These are phyloP conservation scores for Penicillium hesseltinei DNA, from an alignment of 2,329 filamentous ascomycete species.

Conservation along the genomic window DNA sequence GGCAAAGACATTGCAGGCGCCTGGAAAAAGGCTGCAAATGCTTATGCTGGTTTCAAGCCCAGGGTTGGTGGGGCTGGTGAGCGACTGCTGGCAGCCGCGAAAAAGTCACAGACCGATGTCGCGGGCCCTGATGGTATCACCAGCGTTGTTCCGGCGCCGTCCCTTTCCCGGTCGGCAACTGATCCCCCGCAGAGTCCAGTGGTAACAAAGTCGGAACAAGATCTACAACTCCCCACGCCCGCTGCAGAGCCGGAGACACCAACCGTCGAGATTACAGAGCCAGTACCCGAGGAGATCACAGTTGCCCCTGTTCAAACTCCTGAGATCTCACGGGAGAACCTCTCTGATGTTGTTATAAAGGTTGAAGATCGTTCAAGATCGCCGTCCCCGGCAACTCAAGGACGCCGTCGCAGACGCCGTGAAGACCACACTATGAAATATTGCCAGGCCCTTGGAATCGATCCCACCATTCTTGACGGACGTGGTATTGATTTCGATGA, in stretches of 20 bases:
- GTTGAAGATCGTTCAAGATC: conserved; percentile 32
- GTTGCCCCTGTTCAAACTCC: conserved; percentile 24
- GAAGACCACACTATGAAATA: conserved; percentile 77
- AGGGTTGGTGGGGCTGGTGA: conserved; percentile 83
- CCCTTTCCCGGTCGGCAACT: conserved; percentile 40
- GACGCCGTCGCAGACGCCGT: conserved; percentile 60
- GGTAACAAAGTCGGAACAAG: conserved; percentile 31
- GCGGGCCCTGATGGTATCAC: conserved; percentile 86
- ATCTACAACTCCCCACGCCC: conserved; percentile 23
- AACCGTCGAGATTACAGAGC: conserved; percentile 41
- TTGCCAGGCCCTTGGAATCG: conserved; percentile 72
- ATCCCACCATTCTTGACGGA: conserved; percentile 71
- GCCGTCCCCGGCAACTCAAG: conserved; percentile 43
- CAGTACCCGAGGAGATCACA: conserved; percentile 30
- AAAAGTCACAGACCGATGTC: conserved; percentile 53
- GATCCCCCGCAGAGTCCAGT: conserved; percentile 38
- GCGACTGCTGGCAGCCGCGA: conserved; percentile 61
- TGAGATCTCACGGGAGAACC: conserved; percentile 23
- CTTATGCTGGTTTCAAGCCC: conserved; percentile 75
- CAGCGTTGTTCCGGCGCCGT: conserved; percentile 77
- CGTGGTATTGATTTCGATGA: conserved; percentile 77
- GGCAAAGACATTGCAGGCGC: conserved; percentile 69
- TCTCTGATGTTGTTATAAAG: conserved; percentile 22
- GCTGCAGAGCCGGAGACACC: conserved; percentile 23
- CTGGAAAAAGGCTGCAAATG: conserved; percentile 76